Evolutionary conservation across 2,329 filamentous ascomycete genomes (phyloP).

Genomic region (Colletotrichum viniferum): DNA sequence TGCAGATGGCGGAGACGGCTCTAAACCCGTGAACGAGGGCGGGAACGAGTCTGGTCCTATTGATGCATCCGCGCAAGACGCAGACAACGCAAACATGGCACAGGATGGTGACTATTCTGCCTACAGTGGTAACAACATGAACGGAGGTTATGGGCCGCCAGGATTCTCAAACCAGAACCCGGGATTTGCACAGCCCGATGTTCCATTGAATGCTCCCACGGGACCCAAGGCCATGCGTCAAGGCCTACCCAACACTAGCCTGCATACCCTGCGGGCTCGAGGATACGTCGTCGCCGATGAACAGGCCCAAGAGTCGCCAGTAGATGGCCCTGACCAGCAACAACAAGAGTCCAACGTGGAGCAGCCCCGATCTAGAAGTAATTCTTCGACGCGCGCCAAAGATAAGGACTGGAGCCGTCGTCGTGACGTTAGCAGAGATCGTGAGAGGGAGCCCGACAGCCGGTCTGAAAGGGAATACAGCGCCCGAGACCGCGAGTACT

Average conservation of each 20-base stretch:
- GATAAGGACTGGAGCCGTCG: constrained; percentile 36
- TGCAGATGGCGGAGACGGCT: background rate
- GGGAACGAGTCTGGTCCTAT: constrained; percentile 25
- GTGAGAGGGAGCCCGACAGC: constrained; percentile 31
- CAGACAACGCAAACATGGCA: constrained; percentile 25
- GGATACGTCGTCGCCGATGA: constrained; percentile 52
- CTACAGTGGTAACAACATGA: constrained; percentile 33
- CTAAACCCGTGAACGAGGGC: constrained; percentile 20
- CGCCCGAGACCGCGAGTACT: constrained; percentile 26
- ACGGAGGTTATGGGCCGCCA: constrained; percentile 18
- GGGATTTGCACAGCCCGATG: constrained; percentile 40
- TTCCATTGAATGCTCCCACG: constrained; percentile 78
- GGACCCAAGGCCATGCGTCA: constrained; percentile 95
- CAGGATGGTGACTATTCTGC: constrained; percentile 25
- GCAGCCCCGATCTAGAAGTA: constrained; percentile 50
- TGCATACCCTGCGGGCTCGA: constrained; percentile 65
- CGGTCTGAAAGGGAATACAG: constrained; percentile 24
- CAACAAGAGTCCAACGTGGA: constrained; percentile 34
- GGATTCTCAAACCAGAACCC: constrained; percentile 15
- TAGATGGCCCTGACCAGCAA: constrained; percentile 31
- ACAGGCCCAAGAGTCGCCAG: constrained; percentile 22
- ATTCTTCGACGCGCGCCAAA: constrained; percentile 45
- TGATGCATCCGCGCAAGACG: constrained; percentile 29
- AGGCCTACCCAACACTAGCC: constrained; percentile 81
- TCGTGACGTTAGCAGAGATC: constrained; percentile 39